Evolutionary conservation across 148 eudicot species (phyloP).

Genomic region (Polygonum maritimum): DNA sequence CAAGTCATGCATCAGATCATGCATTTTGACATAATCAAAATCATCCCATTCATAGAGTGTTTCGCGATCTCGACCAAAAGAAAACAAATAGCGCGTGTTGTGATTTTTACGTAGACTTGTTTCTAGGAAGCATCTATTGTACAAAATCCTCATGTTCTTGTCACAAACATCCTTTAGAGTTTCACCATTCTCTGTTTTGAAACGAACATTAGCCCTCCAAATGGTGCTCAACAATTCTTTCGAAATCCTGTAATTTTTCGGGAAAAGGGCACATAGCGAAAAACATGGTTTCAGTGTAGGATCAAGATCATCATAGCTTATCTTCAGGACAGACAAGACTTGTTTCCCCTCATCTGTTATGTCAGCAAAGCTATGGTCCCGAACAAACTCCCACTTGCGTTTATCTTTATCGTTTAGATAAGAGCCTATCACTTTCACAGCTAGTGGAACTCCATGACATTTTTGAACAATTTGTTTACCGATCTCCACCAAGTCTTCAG

Average conservation of each 20-base stretch:
- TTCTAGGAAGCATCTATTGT: conserved; percentile 15
- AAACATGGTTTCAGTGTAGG: conserved; percentile 23
- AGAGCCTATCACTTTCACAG: conserved; percentile 11
- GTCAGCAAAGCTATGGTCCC: not conserved
- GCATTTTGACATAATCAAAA: conserved; percentile 15
- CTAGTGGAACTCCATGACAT: conserved; percentile 32
- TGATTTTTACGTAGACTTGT: not conserved
- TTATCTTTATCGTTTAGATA: not conserved
- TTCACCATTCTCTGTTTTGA: not conserved
- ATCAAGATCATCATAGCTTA: conserved; percentile 16
- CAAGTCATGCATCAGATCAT: conserved; percentile 22
- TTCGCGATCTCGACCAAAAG: too few relatives aligned
- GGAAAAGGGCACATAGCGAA: conserved; percentile 23
- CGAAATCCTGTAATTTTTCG: conserved; percentile 4
- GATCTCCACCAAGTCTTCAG: not conserved
- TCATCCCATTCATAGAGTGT: not conserved
- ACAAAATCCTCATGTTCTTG: not conserved
- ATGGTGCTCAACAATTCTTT: conserved; percentile 6
- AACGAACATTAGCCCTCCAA: conserved; percentile 26
- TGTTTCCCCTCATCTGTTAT: conserved; percentile 6
- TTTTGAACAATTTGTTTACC: conserved; percentile 26
- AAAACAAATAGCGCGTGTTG: too few relatives aligned
- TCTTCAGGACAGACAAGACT: conserved; percentile 14
- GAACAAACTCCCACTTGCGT: conserved; percentile 6
- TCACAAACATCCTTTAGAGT: conserved; percentile 2